Evolutionary conservation across 768 basidiomycete species (phyloP), one percentile per base, ranked within the genome.

Genomic region (Trametes maxima): DNA sequence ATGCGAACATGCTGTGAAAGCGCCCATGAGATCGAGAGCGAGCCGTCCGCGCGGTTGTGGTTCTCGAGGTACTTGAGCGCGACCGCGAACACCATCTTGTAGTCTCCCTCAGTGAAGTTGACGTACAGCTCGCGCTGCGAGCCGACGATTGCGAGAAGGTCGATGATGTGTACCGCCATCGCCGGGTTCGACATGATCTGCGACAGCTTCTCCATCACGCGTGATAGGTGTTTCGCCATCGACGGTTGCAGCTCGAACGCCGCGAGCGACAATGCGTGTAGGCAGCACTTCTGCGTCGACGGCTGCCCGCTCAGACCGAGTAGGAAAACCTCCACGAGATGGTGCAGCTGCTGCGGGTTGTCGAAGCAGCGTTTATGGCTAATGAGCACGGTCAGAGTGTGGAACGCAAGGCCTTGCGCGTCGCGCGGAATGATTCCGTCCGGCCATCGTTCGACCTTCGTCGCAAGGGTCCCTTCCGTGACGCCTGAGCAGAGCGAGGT

Each of bases 101-200:
- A 98, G 68, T 98, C 91, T 48, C 78, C 82, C 64, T 95, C 92
- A 2, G 91, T 94, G 67, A 99, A 91, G 73, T 97, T 98, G 57
- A 87, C 86, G 72, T 94, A 91, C 6, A 98, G 77, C 6, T 82
- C 75, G 1, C 85, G 88, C 14, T 90, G 82, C 1, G 94, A 92
- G 3, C 92, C 94, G 46, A 97, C 82, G 62, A 97, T 88, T 44
- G 86, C 83, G 22, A 98, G 83, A 72, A 98, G 92, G 63, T 92
- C 92, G 60, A 98, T 85, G 71, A 98, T 95, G 71, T 98, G 95
- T n/a, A 95, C 90, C 6, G 94, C 90, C 83, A 98, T 90, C 61
- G 87, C 87, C 2, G 94, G 86, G 55, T 92, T 94, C 0, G 93
- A 93, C 88, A 98, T 95, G 75, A 98, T 96, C 72, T 92, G 89